A percentile compares a stretch with the other conserved stretches of the same genome.
phyloP scores from a whole-genome alignment of 441 rosid genomes.

The Manihot esculenta region DNA sequence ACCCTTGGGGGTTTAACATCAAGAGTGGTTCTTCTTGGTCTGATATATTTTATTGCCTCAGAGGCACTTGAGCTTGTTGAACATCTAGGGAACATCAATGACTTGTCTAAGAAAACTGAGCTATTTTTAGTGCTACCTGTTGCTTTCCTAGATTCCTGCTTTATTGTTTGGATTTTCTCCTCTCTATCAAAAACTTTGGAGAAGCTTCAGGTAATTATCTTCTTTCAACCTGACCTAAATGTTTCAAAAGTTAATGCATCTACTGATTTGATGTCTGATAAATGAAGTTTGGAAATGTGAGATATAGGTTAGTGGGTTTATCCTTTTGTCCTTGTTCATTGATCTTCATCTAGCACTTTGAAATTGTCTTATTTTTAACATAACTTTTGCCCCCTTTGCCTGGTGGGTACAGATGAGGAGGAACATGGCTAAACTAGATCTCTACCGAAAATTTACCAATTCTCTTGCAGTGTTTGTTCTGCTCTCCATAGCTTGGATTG shows the following conservation, averaged over 20 bases:
- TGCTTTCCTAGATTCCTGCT: constrained; percentile 69
- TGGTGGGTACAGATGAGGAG: constrained; percentile 62
- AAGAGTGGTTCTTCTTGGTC: constrained; percentile 73
- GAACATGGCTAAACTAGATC: constrained; percentile 83
- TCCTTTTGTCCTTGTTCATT: not conserved
- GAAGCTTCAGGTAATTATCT: constrained; percentile 80
- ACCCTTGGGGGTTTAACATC: constrained; percentile 87
- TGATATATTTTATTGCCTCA: constrained; percentile 65
- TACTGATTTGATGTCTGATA: not conserved
- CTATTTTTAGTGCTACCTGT: constrained; percentile 76
- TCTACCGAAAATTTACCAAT: constrained; percentile 85
- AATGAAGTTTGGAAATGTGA: not conserved
- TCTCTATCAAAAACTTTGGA: constrained; percentile 84
- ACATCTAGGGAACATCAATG: constrained; percentile 85
- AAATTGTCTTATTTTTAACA: not conserved
- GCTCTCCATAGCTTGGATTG: constrained; percentile 94
- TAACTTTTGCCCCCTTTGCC: not conserved
- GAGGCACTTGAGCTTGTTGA: constrained; percentile 82
- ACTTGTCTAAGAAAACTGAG: constrained; percentile 70
- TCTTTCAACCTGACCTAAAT: constrained; percentile 4
- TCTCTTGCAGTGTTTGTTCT: constrained; percentile 78
- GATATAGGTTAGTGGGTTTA: not conserved
- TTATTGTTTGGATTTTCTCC: constrained; percentile 91
- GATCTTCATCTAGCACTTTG: not conserved
- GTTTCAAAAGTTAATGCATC: not conserved